Evolutionary conservation across 2,329 filamentous ascomycete genomes (phyloP), one percentile per base, ranked within the genome.

Genomic region (Beauveria asiatica): DNA sequence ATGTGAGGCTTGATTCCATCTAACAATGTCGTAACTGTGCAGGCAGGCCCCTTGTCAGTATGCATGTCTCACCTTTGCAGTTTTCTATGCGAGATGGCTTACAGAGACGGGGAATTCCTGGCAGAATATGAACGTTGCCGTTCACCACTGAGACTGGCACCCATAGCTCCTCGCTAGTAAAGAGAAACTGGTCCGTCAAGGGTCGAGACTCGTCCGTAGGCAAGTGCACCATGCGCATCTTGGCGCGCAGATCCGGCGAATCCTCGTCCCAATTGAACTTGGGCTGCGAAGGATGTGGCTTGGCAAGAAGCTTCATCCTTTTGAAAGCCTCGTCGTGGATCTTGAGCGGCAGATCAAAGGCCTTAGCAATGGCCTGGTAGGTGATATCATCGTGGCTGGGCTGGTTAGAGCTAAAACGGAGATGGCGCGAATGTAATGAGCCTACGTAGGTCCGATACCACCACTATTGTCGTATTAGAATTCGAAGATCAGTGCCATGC

Each of bases 321-420:
- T 84, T 81, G 67, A 88, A 89, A 0, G 92, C 87, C 61, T 84
- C 83, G 48, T 90, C 76, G 77, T 97, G 90, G 30, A 96, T 81
- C 65, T 86, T 82, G 19, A 97, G 78, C 16, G 86, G 83, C 8
- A 97, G 79, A 48, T 79, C 76, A 72, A 97, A 97, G 8, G 92
- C 94, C 71, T 91, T 92, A 64, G 90, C 92, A 71, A 99, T 95
- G 44, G 91, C 93, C 70, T 89, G 81, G 76, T 99, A 99, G 27
- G 94, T 97, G 67, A 97, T 97, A 71, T 99, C 94, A 74, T 99
- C 94, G 78, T 97, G 93, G 60, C 90, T 95, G 66, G 64, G 58
- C 21, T 23, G 10, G 49, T 48, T 52, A 42, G 57, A 69, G 54
- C 42, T 19, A 23, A 46, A 30, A 19, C 11, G 21, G 4, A 23